Evolutionary conservation across 129 eudicot genomes (phyloP), one percentile per base, ranked within the genome.

Genomic region (Calendula officinalis): DNA sequence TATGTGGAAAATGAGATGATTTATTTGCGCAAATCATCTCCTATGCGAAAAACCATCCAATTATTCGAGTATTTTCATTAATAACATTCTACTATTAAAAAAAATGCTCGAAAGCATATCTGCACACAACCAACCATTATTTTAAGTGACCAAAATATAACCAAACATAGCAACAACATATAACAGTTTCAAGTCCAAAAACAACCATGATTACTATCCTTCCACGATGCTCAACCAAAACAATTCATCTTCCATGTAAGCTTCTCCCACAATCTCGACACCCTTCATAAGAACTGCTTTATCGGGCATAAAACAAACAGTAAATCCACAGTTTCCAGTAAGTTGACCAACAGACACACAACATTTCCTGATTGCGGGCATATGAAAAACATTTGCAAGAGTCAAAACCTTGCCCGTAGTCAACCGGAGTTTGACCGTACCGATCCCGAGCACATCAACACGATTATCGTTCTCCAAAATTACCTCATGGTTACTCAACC

Each of bases 381-480:
- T 52, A 22, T 52, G 57, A 52, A 52, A 52, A 52, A 52, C 57
- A 52, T 52, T 52, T 52, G 34, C 13, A 52, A 52, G 57, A 52
- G 12, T 54, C 17, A 52, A 8, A 3, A 52, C 36, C 33, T 17
- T 52, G 9, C 57, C 57, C 1, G 35, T 52, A 7, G 57, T 52
- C 12, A 52, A 27, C n/a, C 7, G 57, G 8, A 52, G 57, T 14
- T 52, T 52, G 35, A 52, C 57, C 27, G 56, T 52, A 6, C 57
- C 57, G 12, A 22, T 5, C 57, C 57, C 57, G 5, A 27, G 12
- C 12, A 52, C 57, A 22, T 52, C 57, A 8, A 52, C 57, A 17
- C 6, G 57, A 17, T 27, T 14, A 52, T 7, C 5, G 37, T 52
- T 22, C 4, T 52, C 57, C 34, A 52, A 8, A 22, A 52, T 27